Conservation (phyloP, 2,329 filamentous ascomycete species). For the Diaporthe destruens region DNA sequence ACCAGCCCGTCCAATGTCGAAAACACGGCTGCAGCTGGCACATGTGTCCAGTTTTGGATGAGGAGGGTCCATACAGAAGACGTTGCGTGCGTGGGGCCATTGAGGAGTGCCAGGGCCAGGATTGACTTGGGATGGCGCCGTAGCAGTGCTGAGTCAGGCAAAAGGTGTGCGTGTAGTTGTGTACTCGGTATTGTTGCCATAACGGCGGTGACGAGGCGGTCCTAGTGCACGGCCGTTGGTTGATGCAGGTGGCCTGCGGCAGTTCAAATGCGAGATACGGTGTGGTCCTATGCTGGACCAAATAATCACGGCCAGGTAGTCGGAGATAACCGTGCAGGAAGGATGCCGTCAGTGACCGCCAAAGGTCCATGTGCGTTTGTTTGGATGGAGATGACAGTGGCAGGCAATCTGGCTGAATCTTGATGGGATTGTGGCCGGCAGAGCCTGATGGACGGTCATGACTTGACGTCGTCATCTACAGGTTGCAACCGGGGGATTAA, state of each 20-base stretch:
- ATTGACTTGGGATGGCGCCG: slow-evolving; percentile 12
- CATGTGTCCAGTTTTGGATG: background rate
- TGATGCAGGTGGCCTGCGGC: background rate
- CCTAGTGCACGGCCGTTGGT: background rate
- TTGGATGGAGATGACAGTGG: background rate
- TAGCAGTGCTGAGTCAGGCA: slow-evolving; percentile 6
- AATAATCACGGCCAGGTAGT: background rate
- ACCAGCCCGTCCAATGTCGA: slow-evolving; percentile 1
- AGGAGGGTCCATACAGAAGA: slow-evolving; percentile 6
- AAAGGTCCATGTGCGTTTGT: background rate
- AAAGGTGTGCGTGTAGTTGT: background rate
- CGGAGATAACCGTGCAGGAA: slow-evolving; percentile 13
- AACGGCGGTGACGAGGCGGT: background rate
- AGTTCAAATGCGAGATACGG: background rate
- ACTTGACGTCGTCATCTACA: slow-evolving; percentile 8
- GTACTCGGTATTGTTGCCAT: background rate
- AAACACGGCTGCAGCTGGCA: slow-evolving; percentile 6
- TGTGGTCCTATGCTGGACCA: too few species aligned
- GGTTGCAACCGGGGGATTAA: background rate
- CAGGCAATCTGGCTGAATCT: background rate
- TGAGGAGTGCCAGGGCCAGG: background rate
- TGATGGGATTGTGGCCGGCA: background rate
- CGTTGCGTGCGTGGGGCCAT: slow-evolving; percentile 10
- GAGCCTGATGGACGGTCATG: slow-evolving; percentile 14
- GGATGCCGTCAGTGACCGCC: too few species aligned